A percentile compares a stretch with the other conserved stretches of the same genome.
Evolutionary conservation across 1,139 yeast species (phyloP).

Genomic region (Ogataea hybrid): DNA sequence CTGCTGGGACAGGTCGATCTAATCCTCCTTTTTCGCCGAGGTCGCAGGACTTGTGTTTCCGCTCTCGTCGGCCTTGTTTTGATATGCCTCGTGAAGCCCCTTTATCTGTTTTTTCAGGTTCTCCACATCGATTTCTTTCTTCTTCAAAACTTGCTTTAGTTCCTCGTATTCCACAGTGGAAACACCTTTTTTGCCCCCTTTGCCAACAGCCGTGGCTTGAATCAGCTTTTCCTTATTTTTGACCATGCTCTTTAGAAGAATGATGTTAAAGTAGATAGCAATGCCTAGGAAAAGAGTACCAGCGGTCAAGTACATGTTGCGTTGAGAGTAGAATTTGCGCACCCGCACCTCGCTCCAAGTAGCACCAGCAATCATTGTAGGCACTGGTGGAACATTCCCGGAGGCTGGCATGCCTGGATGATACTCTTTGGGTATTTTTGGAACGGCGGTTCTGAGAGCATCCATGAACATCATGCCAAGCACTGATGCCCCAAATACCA

Average conservation of each 20-base stretch:
- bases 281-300: conserved; percentile 61
- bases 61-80: conserved; percentile 37
- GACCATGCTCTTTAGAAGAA: conserved; percentile 56
- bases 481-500: conserved; percentile 44
- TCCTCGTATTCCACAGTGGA: conserved; percentile 38
- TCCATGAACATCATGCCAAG: conserved; percentile 59
- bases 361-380: conserved; percentile 15
- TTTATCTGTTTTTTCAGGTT: conserved; percentile 53
- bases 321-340: conserved; percentile 60
- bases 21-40: conserved; percentile 5
- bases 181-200: conserved; percentile 14
- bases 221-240: conserved; percentile 49
- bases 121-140: conserved; percentile 47
- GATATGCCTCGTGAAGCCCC: conserved; percentile 53
- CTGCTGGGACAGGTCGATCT: not conserved
- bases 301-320: conserved; percentile 70
- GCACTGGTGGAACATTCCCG: conserved; percentile 7
- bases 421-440: conserved; percentile 22
- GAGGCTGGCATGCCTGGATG: conserved; percentile 6
- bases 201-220: conserved; percentile 16
- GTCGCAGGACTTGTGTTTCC: not conserved
- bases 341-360: conserved; percentile 28
- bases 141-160: conserved; percentile 37
- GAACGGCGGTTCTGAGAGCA: conserved; percentile 47
- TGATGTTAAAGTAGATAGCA: conserved; percentile 57